A percentile compares a stretch with the other conserved stretches of the same genome.
Conservation (phyloP, 2,329 filamentous ascomycete species). For the Emergomyces pasteurianus region DNA sequence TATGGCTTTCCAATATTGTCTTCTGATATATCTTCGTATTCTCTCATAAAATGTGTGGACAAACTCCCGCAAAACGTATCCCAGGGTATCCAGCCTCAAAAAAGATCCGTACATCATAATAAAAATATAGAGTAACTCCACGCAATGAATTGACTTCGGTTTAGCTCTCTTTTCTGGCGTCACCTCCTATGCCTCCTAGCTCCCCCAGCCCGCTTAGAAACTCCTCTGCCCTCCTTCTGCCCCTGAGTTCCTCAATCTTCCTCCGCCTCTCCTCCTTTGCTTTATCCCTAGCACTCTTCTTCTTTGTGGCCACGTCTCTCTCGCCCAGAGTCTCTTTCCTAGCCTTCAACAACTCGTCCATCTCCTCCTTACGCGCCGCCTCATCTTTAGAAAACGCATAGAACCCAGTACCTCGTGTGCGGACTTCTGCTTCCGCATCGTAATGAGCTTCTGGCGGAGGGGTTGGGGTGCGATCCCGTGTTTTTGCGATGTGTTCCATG, state of each 20-base stretch:
- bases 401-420: constrained; percentile 82
- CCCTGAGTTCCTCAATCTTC: constrained; percentile 40
- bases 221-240: constrained; percentile 57
- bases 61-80: not conserved
- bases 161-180: not conserved
- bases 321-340: constrained; percentile 56
- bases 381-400: constrained; percentile 77
- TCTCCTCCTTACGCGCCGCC: constrained; percentile 55
- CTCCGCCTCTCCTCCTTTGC: constrained; percentile 50
- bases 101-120: not conserved
- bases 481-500: constrained; percentile 68
- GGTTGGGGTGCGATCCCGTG: constrained; percentile 66
- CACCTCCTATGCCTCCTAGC: constrained; percentile 22
- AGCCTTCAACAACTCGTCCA: constrained; percentile 59
- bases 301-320: constrained; percentile 44
- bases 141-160: not conserved
- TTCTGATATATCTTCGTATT: not conserved
- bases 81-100: not conserved
- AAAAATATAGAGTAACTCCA: not conserved
- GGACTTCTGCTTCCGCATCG: constrained; percentile 69
- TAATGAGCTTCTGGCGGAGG: constrained; percentile 76
- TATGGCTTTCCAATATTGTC: not conserved
- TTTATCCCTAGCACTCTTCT: constrained; percentile 45
- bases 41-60: not conserved
- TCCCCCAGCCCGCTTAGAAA: constrained; percentile 51